Evolutionary conservation across 1,284 basidiomycete genomes (phyloP), one percentile per base, ranked within the genome.

Genomic region (Pyrrhoderma lamaoense): DNA sequence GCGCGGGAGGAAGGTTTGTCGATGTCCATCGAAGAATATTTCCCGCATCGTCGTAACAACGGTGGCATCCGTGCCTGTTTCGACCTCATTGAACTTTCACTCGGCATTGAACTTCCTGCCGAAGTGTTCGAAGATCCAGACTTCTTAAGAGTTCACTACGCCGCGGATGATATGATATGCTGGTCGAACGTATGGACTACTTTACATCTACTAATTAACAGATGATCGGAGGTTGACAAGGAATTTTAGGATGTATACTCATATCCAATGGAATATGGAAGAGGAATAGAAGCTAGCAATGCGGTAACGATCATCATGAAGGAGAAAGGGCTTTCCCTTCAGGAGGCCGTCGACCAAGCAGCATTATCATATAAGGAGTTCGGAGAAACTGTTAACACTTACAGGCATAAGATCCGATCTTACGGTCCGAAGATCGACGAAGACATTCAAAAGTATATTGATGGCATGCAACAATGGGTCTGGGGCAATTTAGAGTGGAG

Each of bases 191-290:
- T 50, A 25, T 16, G 52, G 34, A 18, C 23, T 11, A 13, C 18
- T 35, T 54, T 18, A 35, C 21, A n/a, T 23, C 23, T 45, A 49
- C 3, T 43, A 45, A 22, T 37, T 36, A 31, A 5, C 27, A 21
- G 11, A 19, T 19, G 22, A 38, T 31, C 16, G 11, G 40, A 11
- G 14, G 19, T 19, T 40, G 11, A 42, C 34, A n/a, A 25, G 31
- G 21, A 27, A 8, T n/a, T n/a, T 16, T 57, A 84, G 82, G 82
- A 85, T 51, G 67, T 85, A 11, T 85, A 84, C 60, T 85, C 81
- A 7, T 85, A 83, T 64, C 76, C 82, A 61, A 77, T 81, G 73
- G 71, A 72, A 54, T 66, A 69, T 42, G 64, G 65, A 2, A 60
- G 62, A 39, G 69, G 71, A 3, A 59, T 66, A 36, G 62, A 60